Conservation (phyloP, 225 moss, liverwort and hornwort species). For the Bryum argenteum region DNA sequence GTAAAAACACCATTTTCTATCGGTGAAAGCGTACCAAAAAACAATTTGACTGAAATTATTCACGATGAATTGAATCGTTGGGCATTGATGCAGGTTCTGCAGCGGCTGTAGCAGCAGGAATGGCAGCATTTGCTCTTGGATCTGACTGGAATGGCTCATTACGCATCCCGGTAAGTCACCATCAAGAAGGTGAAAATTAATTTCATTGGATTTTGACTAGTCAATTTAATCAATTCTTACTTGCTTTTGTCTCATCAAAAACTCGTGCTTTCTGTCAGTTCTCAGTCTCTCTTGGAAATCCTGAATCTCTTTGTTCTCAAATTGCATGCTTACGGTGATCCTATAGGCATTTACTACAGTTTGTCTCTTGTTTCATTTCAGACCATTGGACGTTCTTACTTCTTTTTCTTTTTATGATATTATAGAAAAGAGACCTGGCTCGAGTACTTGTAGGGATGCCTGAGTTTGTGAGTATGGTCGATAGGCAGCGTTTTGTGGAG, state of each 20-base stretch:
- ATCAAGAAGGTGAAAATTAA: not conserved
- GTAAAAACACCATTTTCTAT: too few species aligned
- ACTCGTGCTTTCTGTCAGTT: too few species aligned
- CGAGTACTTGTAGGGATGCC: too few species aligned
- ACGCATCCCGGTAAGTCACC: conserved; percentile 63
- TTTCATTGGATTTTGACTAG: not conserved
- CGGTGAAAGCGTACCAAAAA: too few species aligned
- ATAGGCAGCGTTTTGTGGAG: too few species aligned
- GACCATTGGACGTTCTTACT: not conserved
- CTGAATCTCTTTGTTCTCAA: not conserved
- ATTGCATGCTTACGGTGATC: not conserved
- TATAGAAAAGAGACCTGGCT: too few species aligned
- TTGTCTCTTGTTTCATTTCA: too few species aligned
- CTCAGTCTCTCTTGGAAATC: too few species aligned
- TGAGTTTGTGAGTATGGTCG: too few species aligned
- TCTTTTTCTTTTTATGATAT: not conserved
- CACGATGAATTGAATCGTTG: not conserved
- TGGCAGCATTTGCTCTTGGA: conserved; percentile 82
- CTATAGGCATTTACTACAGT: too few species aligned
- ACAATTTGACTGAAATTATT: not conserved
- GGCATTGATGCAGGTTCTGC: conserved; percentile 86
- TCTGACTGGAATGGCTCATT: conserved; percentile 78
- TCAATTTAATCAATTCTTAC: not conserved
- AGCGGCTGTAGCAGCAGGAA: conserved; percentile 74
- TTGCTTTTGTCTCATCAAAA: too few species aligned